These are phyloP conservation scores for Lupinus albus DNA, from an alignment of 306 rosid genomes.

Conservation along the genomic window DNA sequence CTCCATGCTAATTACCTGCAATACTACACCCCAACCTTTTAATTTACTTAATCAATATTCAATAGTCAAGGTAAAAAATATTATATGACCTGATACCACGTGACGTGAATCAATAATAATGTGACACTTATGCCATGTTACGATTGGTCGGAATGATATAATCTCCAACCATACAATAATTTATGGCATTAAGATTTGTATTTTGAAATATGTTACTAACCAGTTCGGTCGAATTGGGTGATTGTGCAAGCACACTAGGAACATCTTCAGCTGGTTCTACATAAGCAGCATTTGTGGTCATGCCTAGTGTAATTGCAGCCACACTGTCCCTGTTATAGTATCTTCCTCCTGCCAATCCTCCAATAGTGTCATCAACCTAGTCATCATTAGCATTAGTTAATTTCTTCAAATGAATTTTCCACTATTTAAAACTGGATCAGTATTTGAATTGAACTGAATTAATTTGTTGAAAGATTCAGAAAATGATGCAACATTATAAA, in stretches of 20 bases:
- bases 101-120: too few species aligned
- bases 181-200: too few species aligned
- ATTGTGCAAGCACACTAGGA: slow-evolving; percentile 44
- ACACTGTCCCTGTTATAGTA: slow-evolving; percentile 62
- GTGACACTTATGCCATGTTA: too few species aligned
- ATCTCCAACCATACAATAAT: too few species aligned
- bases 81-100: too few species aligned
- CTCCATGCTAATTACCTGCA: slow-evolving; percentile 67
- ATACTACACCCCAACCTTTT: slow-evolving; percentile 32
- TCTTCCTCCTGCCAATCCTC: slow-evolving; percentile 76
- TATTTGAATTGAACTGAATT: background rate
- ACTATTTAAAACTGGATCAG: too few species aligned
- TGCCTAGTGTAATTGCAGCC: slow-evolving; percentile 63
- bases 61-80: background rate
- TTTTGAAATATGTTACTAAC: slow-evolving; percentile 44
- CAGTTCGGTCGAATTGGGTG: slow-evolving; percentile 55
- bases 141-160: too few species aligned
- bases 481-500: slow-evolving; percentile 6
- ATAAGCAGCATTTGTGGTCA: slow-evolving; percentile 71
- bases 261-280: slow-evolving; percentile 52
- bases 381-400: background rate
- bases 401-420: slow-evolving; percentile 14
- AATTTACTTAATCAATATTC: slow-evolving; percentile 19
- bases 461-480: slow-evolving; percentile 22
- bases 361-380: slow-evolving; percentile 75